phyloP scores from a whole-genome alignment of 352 stramenopile genomes.

The Phytophthora kernoviae region DNA sequence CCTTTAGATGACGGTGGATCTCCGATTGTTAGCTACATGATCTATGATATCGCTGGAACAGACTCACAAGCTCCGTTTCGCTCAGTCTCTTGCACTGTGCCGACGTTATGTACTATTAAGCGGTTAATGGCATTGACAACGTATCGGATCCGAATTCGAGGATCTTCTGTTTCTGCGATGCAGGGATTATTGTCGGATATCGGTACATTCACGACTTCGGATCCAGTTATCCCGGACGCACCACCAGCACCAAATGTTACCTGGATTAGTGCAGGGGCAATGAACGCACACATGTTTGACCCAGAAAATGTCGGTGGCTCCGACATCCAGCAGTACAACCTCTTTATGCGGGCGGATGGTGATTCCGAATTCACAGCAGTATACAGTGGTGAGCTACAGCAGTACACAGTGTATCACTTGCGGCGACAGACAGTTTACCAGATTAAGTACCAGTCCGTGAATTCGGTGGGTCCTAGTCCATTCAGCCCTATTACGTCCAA shows the following conservation, averaged over 20 bases:
- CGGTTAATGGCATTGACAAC: slow-evolving; percentile 40
- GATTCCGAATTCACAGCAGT: slow-evolving; percentile 28
- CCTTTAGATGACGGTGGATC: slow-evolving; percentile 58
- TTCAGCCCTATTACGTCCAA: slow-evolving; percentile 26
- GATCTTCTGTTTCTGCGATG: slow-evolving; percentile 28
- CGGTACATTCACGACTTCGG: slow-evolving; percentile 34
- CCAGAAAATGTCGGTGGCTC: slow-evolving; percentile 54
- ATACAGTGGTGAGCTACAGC: slow-evolving; percentile 28
- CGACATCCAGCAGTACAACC: slow-evolving; percentile 41
- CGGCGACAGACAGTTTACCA: slow-evolving; percentile 37
- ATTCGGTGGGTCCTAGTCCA: slow-evolving; percentile 48
- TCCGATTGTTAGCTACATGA: slow-evolving; percentile 46
- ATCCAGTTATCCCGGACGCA: slow-evolving; percentile 42
- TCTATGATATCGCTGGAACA: slow-evolving; percentile 38
- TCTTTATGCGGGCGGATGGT: slow-evolving; percentile 37
- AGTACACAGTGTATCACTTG: slow-evolving; percentile 42
- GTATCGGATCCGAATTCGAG: slow-evolving; percentile 52
- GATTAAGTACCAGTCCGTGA: slow-evolving; percentile 58
- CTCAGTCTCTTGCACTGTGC: slow-evolving; percentile 25
- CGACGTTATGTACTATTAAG: slow-evolving; percentile 46
- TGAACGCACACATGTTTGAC: slow-evolving; percentile 58
- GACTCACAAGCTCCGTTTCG: slow-evolving; percentile 25
- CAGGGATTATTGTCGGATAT: slow-evolving; percentile 36
- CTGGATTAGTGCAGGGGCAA: slow-evolving; percentile 49
- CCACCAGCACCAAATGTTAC: slow-evolving; percentile 39